Conservation (phyloP, 2,329 filamentous ascomycete species). For the Sphaerulina musiva region DNA sequence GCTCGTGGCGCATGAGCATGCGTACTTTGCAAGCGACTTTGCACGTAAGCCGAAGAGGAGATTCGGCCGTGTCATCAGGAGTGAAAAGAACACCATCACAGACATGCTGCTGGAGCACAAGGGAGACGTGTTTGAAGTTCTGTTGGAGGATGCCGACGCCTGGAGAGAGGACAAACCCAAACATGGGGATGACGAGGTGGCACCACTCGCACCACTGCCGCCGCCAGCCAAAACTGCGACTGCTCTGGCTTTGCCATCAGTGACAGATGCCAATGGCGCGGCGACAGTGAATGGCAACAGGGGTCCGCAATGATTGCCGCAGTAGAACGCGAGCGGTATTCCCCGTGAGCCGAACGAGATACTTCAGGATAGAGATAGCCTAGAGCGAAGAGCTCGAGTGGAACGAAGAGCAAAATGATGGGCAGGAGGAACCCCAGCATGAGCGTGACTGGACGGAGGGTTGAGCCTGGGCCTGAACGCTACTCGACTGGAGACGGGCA, state of each 20-base stretch:
- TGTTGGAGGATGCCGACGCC: constrained; percentile 40
- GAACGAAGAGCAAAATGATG: not conserved
- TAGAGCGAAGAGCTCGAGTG: not conserved
- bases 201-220: not conserved
- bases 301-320: constrained; percentile 2
- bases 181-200: constrained; percentile 1
- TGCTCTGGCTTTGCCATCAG: not conserved
- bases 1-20: constrained; percentile 68
- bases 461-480: no score
- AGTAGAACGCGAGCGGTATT: not conserved
- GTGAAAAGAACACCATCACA: constrained; percentile 42
- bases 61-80: constrained; percentile 50
- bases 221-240: not conserved
- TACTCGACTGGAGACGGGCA: no score
- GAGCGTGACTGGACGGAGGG: not conserved
- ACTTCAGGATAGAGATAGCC: not conserved
- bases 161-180: constrained; percentile 22
- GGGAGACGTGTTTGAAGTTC: constrained; percentile 43
- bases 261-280: not conserved
- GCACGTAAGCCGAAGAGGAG: constrained; percentile 51
- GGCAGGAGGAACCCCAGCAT: not conserved
- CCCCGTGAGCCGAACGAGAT: not conserved
- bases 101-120: constrained; percentile 53
- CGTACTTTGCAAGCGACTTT: constrained; percentile 62
- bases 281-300: not conserved